Conservation (phyloP, 73 alveolate genomes). For the Symbiodinium pilosum region DNA sequence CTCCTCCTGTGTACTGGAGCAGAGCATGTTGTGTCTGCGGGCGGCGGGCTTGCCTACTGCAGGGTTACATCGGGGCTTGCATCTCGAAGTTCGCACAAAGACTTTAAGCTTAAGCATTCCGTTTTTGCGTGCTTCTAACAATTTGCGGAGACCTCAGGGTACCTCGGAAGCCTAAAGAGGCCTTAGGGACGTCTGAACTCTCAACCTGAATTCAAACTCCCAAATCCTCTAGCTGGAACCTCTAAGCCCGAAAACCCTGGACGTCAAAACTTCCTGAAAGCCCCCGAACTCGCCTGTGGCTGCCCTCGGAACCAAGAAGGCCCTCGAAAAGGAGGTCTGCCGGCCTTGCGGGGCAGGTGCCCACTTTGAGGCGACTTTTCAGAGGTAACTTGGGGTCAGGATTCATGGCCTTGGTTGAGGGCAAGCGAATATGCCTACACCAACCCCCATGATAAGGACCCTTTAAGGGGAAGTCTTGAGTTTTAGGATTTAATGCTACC, state of each 20-base stretch:
- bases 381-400: no score
- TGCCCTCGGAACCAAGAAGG: slow-evolving; percentile 77
- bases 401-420: not conserved
- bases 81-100: no score
- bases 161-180: not conserved
- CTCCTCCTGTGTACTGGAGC: no score
- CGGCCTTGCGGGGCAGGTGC: slow-evolving; percentile 12
- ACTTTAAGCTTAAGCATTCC: no score
- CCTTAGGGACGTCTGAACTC: not conserved
- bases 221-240: not conserved
- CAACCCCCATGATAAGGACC: no score
- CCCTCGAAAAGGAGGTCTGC: slow-evolving; percentile 57
- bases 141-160: no score
- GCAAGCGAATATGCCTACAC: no score
- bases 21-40: no score
- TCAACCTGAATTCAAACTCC: not conserved
- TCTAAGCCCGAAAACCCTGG: not conserved
- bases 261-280: not conserved
- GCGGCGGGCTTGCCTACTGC: no score
- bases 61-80: no score
- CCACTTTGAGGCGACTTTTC: no score
- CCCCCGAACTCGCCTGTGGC: slow-evolving; percentile 89
- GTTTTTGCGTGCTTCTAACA: no score
- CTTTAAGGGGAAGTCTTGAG: not conserved
- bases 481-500: not conserved